Base-by-base conservation (phyloP, 2,329 filamentous ascomycete species). In the Colletotrichum sp. region DNA sequence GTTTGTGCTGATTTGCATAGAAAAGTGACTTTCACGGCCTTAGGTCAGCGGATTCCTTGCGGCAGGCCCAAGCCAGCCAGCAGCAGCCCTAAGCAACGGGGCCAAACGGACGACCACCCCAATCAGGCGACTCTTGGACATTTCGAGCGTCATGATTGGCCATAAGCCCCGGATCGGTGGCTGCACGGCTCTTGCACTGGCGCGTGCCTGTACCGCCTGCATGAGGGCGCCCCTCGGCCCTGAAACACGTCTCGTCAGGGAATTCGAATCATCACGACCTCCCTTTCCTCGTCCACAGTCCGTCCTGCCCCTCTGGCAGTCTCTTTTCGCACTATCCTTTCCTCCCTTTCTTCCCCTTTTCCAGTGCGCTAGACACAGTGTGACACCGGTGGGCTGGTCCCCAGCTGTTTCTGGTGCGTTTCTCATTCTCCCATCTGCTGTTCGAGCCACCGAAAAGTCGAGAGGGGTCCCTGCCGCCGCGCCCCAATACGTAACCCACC, bases 361-460 rank as follows among this genome's bases (percentile, higher is more conserved):
- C 24, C 36, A 26, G 34, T 16, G 28, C 12, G 9, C 59, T 15
- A 24, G 13, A 21, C 70, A 76, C 75, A 76, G 75, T 76, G 75
- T 62, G 30, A 12, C 13, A 13, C 28, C 8, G 13, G 34, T 73
- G 70, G 73, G 49, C 70, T 18, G 59, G 63, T 73, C 57, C 57
- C 57, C 34, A 73, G 71, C 49, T 63, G 75, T 76, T 76, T 76
- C 75, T 76, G 62, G 66, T 76, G 71, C 71, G 75, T 76, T 76
- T 76, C 71, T 76, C 71, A 71, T 76, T 72, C 66, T 71, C 49
- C 65, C 66, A 39, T 66, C 66, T 66, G 65, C 66, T 76, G 71
- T 76, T 75, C 69, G 64, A 68, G 71, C 59, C 28, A 30, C 36
- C 55, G n/a, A 39, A 44, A 64, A 39, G 39, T 64, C 63, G 28